Evolutionary conservation across 352 stramenopile species (phyloP), one percentile per base, ranked within the genome.

Genomic region (Phytopythium vexans): DNA sequence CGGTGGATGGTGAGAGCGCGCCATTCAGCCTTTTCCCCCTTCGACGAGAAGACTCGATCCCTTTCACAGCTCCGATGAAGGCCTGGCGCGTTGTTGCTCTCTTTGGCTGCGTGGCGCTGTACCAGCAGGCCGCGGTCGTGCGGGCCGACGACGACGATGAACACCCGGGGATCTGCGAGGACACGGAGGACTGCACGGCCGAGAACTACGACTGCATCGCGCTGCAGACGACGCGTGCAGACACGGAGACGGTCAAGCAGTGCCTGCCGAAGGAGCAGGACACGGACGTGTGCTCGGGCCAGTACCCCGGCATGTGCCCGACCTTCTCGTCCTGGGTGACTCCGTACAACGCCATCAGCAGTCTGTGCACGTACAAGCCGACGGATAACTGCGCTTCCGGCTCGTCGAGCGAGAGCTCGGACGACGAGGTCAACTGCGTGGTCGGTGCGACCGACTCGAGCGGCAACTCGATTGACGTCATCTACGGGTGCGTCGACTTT

Each of bases 401-500:
- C 46, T 57, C 52, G 44, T 68, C 64, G 35, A 52, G 66, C 32
- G 59, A 43, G 41, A 49, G 60, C 59, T 62, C 52, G 9, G 8
- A 45, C 8, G 65, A 62, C 42, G 67, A 68, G 41, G 58, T 75
- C 50, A 54, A 65, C 54, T 77, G 68, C 42, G 50, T 68, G 42
- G 63, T 74, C 59, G 74, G 72, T 44, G 67, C 45, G 1, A 77
- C 42, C 6, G 64, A 60, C 44, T 59, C 66, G 1, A 54, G 21
- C 4, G 51, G 50, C n/a, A 52, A 79, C 52, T 59, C 11, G 7
- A 44, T 84, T 16, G 68, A 66, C 16, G 73, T 88, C 6, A 87
- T 92, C 63, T 92, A 85, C 63, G 78, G 78, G 12, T 92, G 82
- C 55, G 74, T 92, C 11, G 82, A 92, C 68, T 88, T 82, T 44